These are phyloP conservation scores for Zygoascus meyerae DNA, from an alignment of 1,139 yeast species.

Conservation along the genomic window DNA sequence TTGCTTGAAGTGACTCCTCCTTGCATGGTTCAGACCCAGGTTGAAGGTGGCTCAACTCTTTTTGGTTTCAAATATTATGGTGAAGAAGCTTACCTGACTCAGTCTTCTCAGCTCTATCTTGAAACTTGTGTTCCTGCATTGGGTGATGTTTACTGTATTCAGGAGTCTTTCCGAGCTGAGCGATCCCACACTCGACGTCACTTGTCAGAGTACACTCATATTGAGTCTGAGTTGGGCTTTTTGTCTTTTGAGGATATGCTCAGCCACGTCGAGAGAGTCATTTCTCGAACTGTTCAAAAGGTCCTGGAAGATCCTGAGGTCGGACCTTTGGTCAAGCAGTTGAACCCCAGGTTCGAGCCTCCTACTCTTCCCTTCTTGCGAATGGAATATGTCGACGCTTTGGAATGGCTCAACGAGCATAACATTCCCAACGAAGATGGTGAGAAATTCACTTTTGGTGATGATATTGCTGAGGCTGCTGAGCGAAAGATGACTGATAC, in stretches of 20 bases:
- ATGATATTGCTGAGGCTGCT: constrained; percentile 96
- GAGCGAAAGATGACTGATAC: constrained; percentile 98
- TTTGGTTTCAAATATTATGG: constrained; percentile 94
- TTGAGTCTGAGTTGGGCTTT: constrained; percentile 91
- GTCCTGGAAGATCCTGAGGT: constrained; percentile 86
- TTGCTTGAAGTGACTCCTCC: constrained; percentile 95
- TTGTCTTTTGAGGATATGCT: constrained; percentile 80
- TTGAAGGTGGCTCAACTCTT: constrained; percentile 97
- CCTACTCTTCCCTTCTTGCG: constrained; percentile 87
- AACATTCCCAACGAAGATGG: constrained; percentile 93
- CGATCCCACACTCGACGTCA: constrained; percentile 98
- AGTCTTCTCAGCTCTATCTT: constrained; percentile 92
- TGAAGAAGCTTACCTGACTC: constrained; percentile 94
- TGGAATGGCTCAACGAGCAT: constrained; percentile 95
- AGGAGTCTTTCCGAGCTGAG: constrained; percentile 99
- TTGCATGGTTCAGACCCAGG: constrained; percentile 99
- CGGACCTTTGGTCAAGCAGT: constrained; percentile 81
- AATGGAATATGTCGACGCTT: constrained; percentile 77
- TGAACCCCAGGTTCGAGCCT: constrained; percentile 83
- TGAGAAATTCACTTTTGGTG: constrained; percentile 88
- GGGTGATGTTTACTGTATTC: constrained; percentile 96
- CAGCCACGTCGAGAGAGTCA: constrained; percentile 73
- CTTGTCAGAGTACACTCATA: constrained; percentile 92
- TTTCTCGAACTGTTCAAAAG: constrained; percentile 63
- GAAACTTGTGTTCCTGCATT: constrained; percentile 95